Conservation (phyloP, 2,329 filamentous ascomycete species). For the Golovinomyces cichoracearum region DNA sequence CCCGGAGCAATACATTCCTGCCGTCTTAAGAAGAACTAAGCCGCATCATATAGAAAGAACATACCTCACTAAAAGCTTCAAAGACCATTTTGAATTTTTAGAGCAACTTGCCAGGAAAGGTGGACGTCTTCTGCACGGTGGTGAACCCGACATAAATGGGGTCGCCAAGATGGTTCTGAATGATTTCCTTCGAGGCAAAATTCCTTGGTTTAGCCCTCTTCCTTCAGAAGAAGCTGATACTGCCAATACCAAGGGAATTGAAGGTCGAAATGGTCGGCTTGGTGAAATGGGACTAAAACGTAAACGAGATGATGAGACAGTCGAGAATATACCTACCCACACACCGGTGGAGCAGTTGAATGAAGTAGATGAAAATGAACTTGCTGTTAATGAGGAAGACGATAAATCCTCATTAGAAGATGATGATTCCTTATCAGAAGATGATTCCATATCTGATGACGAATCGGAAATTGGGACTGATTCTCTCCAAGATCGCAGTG, state of each 20-base stretch:
- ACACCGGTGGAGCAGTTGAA: too few relatives aligned
- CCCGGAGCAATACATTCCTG: slow-evolving; percentile 82
- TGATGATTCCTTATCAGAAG: too few relatives aligned
- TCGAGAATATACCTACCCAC: too few relatives aligned
- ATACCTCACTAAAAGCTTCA: slow-evolving; percentile 64
- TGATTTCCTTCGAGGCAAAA: slow-evolving; percentile 82
- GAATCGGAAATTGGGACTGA: too few relatives aligned
- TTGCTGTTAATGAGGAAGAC: too few relatives aligned
- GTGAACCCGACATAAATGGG: slow-evolving; percentile 84
- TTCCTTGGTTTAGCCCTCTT: slow-evolving; percentile 85
- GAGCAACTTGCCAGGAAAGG: slow-evolving; percentile 69
- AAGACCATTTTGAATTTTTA: slow-evolving; percentile 54
- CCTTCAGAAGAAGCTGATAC: slow-evolving; percentile 26
- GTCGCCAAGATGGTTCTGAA: slow-evolving; percentile 94
- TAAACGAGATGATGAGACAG: slow-evolving; percentile 28
- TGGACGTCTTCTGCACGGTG: slow-evolving; percentile 64
- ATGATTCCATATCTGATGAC: too few relatives aligned
- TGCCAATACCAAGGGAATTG: slow-evolving; percentile 20
- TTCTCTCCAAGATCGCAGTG: too few relatives aligned
- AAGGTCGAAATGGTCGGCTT: slow-evolving; percentile 49
- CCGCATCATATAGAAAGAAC: slow-evolving; percentile 73
- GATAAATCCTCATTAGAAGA: too few relatives aligned
- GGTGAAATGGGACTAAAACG: slow-evolving; percentile 77
- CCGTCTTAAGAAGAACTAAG: slow-evolving; percentile 57
- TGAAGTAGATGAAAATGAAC: too few relatives aligned